Conservation (phyloP, 257 asterid species). For the Penstemon davidsonii region DNA sequence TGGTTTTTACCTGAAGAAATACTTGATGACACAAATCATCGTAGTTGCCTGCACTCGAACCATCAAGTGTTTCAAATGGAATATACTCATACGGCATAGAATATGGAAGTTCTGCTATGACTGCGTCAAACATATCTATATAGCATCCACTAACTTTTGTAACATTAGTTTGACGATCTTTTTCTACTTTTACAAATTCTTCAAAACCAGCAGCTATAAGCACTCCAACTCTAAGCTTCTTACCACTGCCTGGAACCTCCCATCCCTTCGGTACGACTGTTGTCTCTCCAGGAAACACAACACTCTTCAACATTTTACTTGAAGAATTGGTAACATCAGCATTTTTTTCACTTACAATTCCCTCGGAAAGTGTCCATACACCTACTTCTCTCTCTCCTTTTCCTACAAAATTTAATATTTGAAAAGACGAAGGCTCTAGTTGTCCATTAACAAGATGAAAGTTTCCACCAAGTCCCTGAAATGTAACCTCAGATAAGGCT, state of each 20-base stretch:
- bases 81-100: conserved; percentile 31
- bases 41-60: conserved; percentile 13
- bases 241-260: conserved; percentile 20
- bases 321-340: conserved; percentile 13
- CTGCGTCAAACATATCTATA: conserved; percentile 33
- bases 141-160: conserved; percentile 29
- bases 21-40: conserved; percentile 22
- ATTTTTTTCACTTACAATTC: conserved; percentile 26
- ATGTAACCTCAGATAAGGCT: conserved; percentile 23
- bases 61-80: conserved; percentile 26
- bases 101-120: conserved; percentile 34
- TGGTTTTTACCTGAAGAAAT: conserved; percentile 8
- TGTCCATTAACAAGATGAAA: conserved; percentile 27
- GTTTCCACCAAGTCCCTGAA: conserved; percentile 37
- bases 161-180: conserved; percentile 26
- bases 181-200: conserved; percentile 29
- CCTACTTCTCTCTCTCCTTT: conserved; percentile 30
- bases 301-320: conserved; percentile 11
- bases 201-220: conserved; percentile 27
- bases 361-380: conserved; percentile 29
- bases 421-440: conserved; percentile 29
- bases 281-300: conserved; percentile 44
- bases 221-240: conserved; percentile 36
- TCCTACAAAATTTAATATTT: conserved; percentile 31
- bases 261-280: conserved; percentile 34